Conservation (phyloP, 2,329 filamentous ascomycete species). For the Canariomyces notabilis region DNA sequence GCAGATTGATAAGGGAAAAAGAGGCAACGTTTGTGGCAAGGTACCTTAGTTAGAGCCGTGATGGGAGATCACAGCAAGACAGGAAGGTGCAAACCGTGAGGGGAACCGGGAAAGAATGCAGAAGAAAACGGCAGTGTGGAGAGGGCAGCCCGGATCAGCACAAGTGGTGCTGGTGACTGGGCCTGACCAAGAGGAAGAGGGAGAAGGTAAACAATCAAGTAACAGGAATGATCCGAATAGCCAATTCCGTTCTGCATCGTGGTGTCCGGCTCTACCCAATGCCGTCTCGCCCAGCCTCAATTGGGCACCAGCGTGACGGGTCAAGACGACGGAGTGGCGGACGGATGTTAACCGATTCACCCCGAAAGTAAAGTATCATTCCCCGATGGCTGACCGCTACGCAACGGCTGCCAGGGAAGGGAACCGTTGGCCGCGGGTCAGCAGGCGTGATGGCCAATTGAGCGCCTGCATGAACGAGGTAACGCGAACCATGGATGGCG, state of each 20-base stretch:
- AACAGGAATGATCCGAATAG: background rate
- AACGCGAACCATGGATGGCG: constrained; percentile 3
- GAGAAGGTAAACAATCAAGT: background rate
- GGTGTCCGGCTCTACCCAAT: background rate
- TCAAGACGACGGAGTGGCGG: background rate
- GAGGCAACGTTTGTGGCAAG: no score
- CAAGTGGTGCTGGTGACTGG: no score
- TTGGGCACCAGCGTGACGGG: background rate
- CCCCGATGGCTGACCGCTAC: constrained; percentile 21
- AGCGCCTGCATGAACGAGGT: constrained; percentile 12
- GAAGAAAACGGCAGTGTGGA: background rate
- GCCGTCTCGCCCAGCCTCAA: background rate
- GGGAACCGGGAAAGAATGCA: constrained; percentile 4
- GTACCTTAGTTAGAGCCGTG: no score
- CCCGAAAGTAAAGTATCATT: background rate
- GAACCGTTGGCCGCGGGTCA: constrained; percentile 8
- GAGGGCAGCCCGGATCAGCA: background rate
- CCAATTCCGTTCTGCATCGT: background rate
- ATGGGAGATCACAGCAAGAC: no score
- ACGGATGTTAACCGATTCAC: background rate
- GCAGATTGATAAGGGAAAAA: no score
- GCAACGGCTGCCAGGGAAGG: constrained; percentile 14
- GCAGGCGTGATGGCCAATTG: constrained; percentile 9
- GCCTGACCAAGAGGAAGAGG: background rate
- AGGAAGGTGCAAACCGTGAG: background rate